These are phyloP conservation scores for Calocybe indica DNA, from an alignment of 768 basidiomycete species.

Conservation along the genomic window DNA sequence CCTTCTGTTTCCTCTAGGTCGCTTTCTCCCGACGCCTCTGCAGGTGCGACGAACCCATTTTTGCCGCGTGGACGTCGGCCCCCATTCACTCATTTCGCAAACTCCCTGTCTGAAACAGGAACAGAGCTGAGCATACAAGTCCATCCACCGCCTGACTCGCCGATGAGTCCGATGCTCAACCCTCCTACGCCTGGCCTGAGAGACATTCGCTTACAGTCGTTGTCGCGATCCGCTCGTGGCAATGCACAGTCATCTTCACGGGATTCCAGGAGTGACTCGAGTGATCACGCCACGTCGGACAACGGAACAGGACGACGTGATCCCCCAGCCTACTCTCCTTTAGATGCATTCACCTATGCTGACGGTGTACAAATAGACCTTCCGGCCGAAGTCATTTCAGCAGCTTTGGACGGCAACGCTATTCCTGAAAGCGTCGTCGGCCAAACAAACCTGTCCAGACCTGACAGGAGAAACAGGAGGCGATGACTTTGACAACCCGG, in stretches of 20 bases:
- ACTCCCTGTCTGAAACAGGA: conserved; percentile 55
- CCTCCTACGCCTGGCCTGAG: conserved; percentile 81
- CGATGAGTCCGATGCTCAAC: conserved; percentile 64
- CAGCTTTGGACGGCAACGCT: conserved; percentile 72
- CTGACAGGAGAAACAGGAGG: no score
- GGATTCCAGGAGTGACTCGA: conserved; percentile 21
- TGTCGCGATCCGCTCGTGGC: conserved; percentile 30
- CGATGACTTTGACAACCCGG: no score
- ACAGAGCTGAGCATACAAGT: conserved; percentile 64
- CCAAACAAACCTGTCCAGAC: no score
- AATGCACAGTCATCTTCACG: conserved; percentile 29
- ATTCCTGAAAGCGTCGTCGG: conserved; percentile 38
- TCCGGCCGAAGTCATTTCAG: conserved; percentile 87
- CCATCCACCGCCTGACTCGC: conserved; percentile 77
- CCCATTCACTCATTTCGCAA: conserved; percentile 64
- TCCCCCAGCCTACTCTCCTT: conserved; percentile 85
- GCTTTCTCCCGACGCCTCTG: conserved; percentile 47
- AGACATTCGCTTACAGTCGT: conserved; percentile 77
- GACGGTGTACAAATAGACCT: conserved; percentile 93
- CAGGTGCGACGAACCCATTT: conserved; percentile 85
- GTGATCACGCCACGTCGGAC: not conserved
- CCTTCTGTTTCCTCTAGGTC: conserved; percentile 48
- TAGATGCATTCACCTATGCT: conserved; percentile 76
- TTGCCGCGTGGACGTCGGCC: conserved; percentile 59
- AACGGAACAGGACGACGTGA: conserved; percentile 24